These are phyloP conservation scores for Alloteropsis angusta DNA, from an alignment of 202 grass and related monocot genomes.

Conservation along the genomic window DNA sequence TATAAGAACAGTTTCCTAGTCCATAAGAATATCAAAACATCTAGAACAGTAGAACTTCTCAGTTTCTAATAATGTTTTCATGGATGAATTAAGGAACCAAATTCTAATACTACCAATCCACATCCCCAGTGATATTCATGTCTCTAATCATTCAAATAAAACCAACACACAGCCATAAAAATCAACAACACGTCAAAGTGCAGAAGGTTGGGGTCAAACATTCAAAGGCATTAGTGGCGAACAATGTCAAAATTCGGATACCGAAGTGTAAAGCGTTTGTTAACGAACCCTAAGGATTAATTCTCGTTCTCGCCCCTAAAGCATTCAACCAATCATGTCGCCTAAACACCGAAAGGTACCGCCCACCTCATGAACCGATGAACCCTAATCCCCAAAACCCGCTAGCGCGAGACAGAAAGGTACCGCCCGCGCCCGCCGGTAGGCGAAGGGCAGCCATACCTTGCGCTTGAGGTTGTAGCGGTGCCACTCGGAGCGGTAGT, in stretches of 20 bases:
- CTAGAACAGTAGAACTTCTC: background rate
- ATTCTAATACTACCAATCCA: background rate
- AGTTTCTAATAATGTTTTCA: background rate
- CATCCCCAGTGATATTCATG: background rate
- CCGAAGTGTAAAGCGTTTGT: background rate
- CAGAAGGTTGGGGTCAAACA: background rate
- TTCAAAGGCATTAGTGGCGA: background rate
- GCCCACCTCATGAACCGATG: background rate
- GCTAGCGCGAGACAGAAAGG: background rate
- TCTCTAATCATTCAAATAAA: background rate
- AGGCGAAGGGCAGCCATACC: slow-evolving; percentile 15
- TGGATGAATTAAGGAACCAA: background rate
- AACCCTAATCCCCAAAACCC: slow-evolving; percentile 16
- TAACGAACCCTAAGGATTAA: background rate
- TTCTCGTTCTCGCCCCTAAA: background rate
- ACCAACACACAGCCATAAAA: background rate
- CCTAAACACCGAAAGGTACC: background rate
- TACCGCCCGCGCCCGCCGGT: no score
- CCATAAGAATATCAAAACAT: background rate
- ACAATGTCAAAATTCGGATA: background rate
- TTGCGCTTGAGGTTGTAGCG: slow-evolving; percentile 98
- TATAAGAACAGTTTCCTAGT: background rate
- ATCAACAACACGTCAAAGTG: background rate
- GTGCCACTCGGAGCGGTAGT: slow-evolving; percentile 96
- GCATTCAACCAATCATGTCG: background rate